Evolutionary conservation across 2,329 filamentous ascomycete species (phyloP), one percentile per base, ranked within the genome.

Genomic region (Fusarium pilosicola): DNA sequence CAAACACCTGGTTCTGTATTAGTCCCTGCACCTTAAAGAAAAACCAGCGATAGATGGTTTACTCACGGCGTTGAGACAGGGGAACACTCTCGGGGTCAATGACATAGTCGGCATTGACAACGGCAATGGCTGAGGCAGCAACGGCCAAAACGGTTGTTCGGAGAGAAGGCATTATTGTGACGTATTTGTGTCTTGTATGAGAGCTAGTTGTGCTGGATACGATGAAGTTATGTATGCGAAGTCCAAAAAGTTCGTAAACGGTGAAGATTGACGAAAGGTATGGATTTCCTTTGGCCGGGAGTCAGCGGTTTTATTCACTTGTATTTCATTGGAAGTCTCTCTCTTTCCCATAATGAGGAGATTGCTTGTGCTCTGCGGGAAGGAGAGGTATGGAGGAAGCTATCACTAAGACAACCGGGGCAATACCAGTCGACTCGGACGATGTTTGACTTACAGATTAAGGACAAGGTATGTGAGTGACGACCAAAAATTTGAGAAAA

Each of bases 41-140:
- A 24, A 8, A 7, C 44, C 11, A 24, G 30, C 24, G 28, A 39
- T 17, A 44, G n/a, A 42, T 38, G 15, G 15, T 32, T 17, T 63
- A 65, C 89, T 65, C 84, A 91, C 89, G 81, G 82, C 88, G 86
- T 54, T 81, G 82, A 52, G 83, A 74, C 41, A 89, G 74, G 7
- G 86, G 78, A 6, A 95, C 92, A 38, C 82, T 87, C 22, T 84
- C 75, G 8, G 93, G 92, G 58, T 93, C 86, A 79, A 95, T 91
- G 38, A 75, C 73, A 78, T 91, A 90, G 76, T 90, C 85, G 71
- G 86, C 86, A 73, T 88, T 86, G 73, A 89, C 87, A 67, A 85
- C 80, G 36, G 86, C 82, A 74, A 87, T 80, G 70, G 91, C 82
- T 45, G 73, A 73, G 70, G 87, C 84, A 77, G 88, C 89, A 75